Conservation (phyloP, 1,284 basidiomycete genomes). For the Pholiota adiposa region DNA sequence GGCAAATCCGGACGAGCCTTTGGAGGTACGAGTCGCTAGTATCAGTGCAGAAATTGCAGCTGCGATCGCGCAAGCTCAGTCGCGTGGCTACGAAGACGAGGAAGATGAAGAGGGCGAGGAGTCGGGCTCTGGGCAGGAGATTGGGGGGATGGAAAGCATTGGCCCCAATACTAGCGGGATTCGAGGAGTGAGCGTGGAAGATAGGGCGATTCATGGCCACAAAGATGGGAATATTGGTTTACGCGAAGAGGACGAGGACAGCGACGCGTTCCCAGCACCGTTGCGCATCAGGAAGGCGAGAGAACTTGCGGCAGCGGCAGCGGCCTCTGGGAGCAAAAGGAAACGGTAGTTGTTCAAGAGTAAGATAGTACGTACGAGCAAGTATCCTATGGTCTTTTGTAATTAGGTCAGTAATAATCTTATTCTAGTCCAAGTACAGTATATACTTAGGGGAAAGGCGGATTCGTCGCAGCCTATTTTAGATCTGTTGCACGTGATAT, state of each 20-base stretch:
- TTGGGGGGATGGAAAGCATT: slow-evolving; percentile 48
- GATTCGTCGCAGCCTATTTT: background rate
- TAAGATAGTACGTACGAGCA: slow-evolving; percentile 16
- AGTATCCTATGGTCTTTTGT: background rate
- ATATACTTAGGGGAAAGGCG: background rate
- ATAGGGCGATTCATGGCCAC: slow-evolving; percentile 25
- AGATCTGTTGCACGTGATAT: slow-evolving; percentile 32
- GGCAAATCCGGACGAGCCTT: slow-evolving; percentile 42
- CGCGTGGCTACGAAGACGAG: slow-evolving; percentile 52
- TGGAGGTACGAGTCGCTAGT: slow-evolving; percentile 66
- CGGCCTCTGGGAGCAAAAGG: slow-evolving; percentile 55
- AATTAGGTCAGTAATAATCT: background rate
- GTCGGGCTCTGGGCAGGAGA: slow-evolving; percentile 52
- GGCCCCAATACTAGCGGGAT: slow-evolving; percentile 64
- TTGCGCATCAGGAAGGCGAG: slow-evolving; percentile 63
- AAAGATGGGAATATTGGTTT: slow-evolving; percentile 27
- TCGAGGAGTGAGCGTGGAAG: slow-evolving; percentile 42
- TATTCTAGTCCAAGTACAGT: background rate
- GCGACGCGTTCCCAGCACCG: slow-evolving; percentile 67
- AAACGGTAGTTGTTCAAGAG: slow-evolving; percentile 55
- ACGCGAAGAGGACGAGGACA: slow-evolving; percentile 58
- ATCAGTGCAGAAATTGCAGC: slow-evolving; percentile 77
- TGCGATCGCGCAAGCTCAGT: slow-evolving; percentile 68
- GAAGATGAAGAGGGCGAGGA: slow-evolving; percentile 59
- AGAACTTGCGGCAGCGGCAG: slow-evolving; percentile 45